These are phyloP conservation scores for Cryptosporidium sp. DNA, from an alignment of 169 alveolate genomes.

Conservation along the genomic window DNA sequence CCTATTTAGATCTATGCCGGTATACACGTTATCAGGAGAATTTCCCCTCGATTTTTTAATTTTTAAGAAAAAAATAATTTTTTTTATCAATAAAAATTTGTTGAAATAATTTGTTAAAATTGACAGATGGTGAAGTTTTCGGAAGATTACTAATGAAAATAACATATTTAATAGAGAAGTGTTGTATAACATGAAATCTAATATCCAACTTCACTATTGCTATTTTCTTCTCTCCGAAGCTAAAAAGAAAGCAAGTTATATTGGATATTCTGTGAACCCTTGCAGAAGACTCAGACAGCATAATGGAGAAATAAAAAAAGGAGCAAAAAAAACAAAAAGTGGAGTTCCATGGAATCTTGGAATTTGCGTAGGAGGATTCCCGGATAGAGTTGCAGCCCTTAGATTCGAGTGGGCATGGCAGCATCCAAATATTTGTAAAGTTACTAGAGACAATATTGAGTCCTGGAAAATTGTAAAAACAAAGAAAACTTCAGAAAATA, in stretches of 20 bases:
- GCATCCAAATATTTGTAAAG: slow-evolving; percentile 78
- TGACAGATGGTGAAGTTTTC: background rate
- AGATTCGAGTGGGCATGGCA: slow-evolving; percentile 88
- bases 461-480: slow-evolving; percentile 45
- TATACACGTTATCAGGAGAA: background rate
- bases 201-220: slow-evolving; percentile 31
- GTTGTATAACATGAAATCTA: background rate
- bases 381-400: slow-evolving; percentile 83
- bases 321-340: slow-evolving; percentile 82
- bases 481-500: slow-evolving; percentile 3
- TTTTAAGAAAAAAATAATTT: background rate
- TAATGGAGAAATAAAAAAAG: slow-evolving; percentile 85
- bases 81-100: background rate
- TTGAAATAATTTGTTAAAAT: background rate
- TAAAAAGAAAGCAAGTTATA: slow-evolving; percentile 77
- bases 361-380: slow-evolving; percentile 83
- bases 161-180: background rate
- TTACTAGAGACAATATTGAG: slow-evolving; percentile 36
- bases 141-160: background rate
- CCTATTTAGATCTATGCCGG: background rate
- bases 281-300: slow-evolving; percentile 84
- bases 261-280: slow-evolving; percentile 85
- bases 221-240: slow-evolving; percentile 50
- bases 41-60: slow-evolving; percentile 4
- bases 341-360: slow-evolving; percentile 86